Base-by-base conservation (phyloP, 2,329 filamentous ascomycete genomes). In the Fusarium virguliforme region DNA sequence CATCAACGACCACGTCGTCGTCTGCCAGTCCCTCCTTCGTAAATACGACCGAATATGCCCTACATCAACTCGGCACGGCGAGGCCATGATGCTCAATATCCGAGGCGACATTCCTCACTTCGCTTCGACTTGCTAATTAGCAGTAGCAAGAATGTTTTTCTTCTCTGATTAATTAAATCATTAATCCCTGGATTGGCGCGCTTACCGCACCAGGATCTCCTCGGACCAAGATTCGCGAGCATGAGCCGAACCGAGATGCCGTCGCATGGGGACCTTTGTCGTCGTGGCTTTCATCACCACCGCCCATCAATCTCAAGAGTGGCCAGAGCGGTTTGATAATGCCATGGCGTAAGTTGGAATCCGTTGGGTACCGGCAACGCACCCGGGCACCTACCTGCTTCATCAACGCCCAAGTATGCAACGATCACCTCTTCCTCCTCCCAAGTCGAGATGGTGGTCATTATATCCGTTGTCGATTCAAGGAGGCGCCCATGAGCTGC, bases 181-280 rank as follows among this genome's bases (percentile, higher is more conserved):
- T 48, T 30, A 6, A 30, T 48, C 43, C 43, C 43, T 48, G 15
- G 43, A 18, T 18, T 48, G 26, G 43, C 43, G 43, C 43, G 43
- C 43, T 48, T 48, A 26, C 43, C 43, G 43, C 43, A 18, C 43
- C 28, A 30, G 26, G 43, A 48, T 48, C 43, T 15, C 43, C 43
- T 48, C 43, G 43, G 43, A 48, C 43, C 43, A 48, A 48, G 43
- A 48, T 48, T 48, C 43, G 43, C 43, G 43, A 48, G 26, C 43
- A 48, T 48, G 43, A 48, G 26, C 43, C 43, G 43, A 48, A 48
- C 43, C 43, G 43, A 48, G 26, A 48, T 48, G 43, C 43, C 43
- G 32, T 34, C 10, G 2, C 32, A 26, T 18, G 15, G 24, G 28
- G 28, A 30, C 8, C 28, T 18, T 30, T 30, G 28, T 30, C 15